Percentiles rank a stretch among this genome's conserved stretches.
These are phyloP conservation scores for Phytophthora citrophthora DNA, from an alignment of 352 stramenopile species.

Conservation along the genomic window DNA sequence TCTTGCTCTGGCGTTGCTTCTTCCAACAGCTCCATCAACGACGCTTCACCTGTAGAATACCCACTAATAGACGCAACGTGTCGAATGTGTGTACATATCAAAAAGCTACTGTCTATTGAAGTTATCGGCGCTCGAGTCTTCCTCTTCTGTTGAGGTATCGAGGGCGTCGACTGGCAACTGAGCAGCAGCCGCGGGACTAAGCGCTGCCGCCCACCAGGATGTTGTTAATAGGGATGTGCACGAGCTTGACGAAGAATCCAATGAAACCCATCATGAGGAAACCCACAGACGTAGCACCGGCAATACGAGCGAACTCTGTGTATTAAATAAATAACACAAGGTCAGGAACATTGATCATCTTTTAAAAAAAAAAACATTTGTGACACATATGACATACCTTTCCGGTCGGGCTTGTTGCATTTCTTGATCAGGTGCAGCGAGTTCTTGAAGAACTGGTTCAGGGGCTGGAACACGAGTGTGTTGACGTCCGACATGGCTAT, in stretches of 20 bases:
- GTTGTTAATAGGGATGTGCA: conserved; percentile 99
- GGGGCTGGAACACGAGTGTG: conserved; percentile 94
- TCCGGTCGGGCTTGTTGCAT: conserved; percentile 99
- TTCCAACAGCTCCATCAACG: conserved; percentile 39
- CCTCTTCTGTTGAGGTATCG: conserved; percentile 6
- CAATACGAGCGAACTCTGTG: conserved; percentile 96
- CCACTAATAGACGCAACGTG: conserved; percentile 1
- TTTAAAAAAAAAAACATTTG: too few relatives aligned
- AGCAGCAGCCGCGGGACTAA: conserved; percentile 46
- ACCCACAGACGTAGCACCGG: conserved; percentile 94
- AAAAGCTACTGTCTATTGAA: conserved; percentile 51
- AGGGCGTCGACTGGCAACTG: conserved; percentile 8
- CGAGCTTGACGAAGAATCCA: conserved; percentile 99
- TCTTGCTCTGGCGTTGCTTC: conserved; percentile 32
- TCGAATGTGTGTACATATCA: conserved; percentile 23
- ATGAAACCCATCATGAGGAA: conserved; percentile 99
- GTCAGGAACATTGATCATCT: neutral
- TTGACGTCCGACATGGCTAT: conserved; percentile 88
- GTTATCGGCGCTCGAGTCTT: conserved; percentile 17
- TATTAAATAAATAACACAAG: conserved; percentile 1
- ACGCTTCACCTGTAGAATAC: conserved; percentile 5
- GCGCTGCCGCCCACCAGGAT: conserved; percentile 95
- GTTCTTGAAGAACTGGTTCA: conserved; percentile 98
- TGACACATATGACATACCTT: conserved; percentile 73
- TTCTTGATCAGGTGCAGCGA: conserved; percentile 98